Conservation (phyloP, 2,329 filamentous ascomycete species). For the Penicillium sumatraense region DNA sequence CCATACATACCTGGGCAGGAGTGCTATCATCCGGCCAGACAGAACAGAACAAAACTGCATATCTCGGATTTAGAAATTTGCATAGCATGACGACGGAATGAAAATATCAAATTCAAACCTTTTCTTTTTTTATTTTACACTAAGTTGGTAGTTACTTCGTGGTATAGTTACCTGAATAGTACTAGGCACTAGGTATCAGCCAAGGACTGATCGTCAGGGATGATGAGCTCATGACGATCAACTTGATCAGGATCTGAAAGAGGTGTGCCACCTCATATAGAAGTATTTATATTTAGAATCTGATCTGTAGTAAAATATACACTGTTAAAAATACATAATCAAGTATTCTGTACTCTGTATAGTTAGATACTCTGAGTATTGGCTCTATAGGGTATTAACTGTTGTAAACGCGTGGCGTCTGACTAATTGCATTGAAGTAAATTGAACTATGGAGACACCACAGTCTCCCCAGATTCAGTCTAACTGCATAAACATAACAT, state of each 20-base stretch:
- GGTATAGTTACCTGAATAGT: too few relatives aligned
- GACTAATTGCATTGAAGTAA: background rate
- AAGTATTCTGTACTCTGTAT: background rate
- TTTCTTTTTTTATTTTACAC: too few relatives aligned
- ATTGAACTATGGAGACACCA: background rate
- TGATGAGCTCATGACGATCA: background rate
- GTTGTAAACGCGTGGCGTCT: background rate
- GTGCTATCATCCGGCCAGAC: too few relatives aligned
- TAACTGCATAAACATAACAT: too few relatives aligned
- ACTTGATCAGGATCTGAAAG: background rate
- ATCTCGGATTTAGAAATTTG: constrained; percentile 9
- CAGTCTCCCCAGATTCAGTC: too few relatives aligned
- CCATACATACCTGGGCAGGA: constrained; percentile 5
- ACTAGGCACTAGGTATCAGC: too few relatives aligned
- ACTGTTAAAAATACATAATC: too few relatives aligned
- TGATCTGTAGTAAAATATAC: too few relatives aligned
- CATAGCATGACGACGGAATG: constrained; percentile 18
- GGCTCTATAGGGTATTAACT: background rate
- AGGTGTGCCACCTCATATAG: background rate
- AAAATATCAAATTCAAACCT: background rate
- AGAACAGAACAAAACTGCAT: constrained; percentile 10
- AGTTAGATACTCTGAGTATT: too few relatives aligned
- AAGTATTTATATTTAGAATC: background rate
- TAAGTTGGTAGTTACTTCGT: too few relatives aligned
- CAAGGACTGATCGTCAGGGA: background rate